phyloP scores from a whole-genome alignment of 352 stramenopile species.

The Globisporangium solare region DNA sequence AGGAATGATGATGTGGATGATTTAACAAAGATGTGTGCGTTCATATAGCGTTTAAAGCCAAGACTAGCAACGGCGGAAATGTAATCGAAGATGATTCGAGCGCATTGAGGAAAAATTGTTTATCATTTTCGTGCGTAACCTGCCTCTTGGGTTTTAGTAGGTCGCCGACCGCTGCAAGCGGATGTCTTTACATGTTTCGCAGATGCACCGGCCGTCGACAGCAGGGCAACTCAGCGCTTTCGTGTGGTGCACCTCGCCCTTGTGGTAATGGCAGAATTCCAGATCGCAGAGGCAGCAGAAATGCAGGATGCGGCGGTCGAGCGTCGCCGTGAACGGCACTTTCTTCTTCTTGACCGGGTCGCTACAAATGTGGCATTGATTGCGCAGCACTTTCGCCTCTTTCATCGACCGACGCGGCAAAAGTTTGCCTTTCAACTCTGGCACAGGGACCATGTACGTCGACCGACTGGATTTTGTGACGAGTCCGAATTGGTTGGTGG shows the following conservation, averaged over 20 bases:
- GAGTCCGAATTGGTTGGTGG: conserved; percentile 76
- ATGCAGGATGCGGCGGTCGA: conserved; percentile 72
- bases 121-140: not conserved
- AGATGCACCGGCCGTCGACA: conserved; percentile 75
- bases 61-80: not conserved
- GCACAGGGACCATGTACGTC: conserved; percentile 82
- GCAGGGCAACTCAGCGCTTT: conserved; percentile 76
- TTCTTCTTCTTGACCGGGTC: conserved; percentile 61
- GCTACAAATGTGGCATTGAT: conserved; percentile 75
- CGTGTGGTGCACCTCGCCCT: conserved; percentile 70
- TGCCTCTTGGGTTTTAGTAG: conserved; percentile 16
- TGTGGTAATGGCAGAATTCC: conserved; percentile 84
- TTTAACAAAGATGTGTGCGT: conserved; percentile 22
- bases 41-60: not conserved
- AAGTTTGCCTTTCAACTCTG: conserved; percentile 65
- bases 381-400: conserved; percentile 34
- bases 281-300: conserved; percentile 77
- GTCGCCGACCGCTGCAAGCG: conserved; percentile 51
- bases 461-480: conserved; percentile 72
- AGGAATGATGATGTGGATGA: conserved; percentile 89
- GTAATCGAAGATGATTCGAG: too few species aligned
- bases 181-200: conserved; percentile 60
- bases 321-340: conserved; percentile 52
- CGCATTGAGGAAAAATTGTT: not conserved
- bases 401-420: conserved; percentile 35